Evolutionary conservation across 2,329 filamentous ascomycete genomes (phyloP), one percentile per base, ranked within the genome.

Genomic region (Calycina herbarum): DNA sequence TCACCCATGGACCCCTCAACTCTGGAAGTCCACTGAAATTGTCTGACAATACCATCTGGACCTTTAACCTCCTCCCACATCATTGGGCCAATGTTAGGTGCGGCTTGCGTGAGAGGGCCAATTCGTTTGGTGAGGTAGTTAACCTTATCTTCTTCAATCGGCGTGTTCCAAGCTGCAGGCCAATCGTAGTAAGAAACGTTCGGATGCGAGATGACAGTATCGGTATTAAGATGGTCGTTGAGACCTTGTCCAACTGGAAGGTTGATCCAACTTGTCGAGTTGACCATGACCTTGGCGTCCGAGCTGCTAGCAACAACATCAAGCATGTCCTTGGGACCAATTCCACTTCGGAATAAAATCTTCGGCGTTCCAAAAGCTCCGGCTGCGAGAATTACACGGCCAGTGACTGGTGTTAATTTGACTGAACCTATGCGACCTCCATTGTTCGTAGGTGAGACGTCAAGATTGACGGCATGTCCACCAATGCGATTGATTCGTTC

Each of bases 351-450:
- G 77, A 91, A 81, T 2, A 92, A 82, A 59, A 93, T 79, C 33
- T 72, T 73, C 10, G 70, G 61, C 75, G 87, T 87, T n/a, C 88
- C 88, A 68, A 92, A 90, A 0, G 89, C 80, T 59, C 90, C 90
- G 0, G 88, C 85, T 20, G 89, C 85, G 38, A 92, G 78, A 70
- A 92, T 84, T 57, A 92, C 88, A 61, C 88, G 85, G 10, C 90
- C 89, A 13, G 82, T 85, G 45, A 78, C 76, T 4, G 81, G 72
- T 27, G 87, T 86, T 64, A 91, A 77, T 6, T 86, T 86, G 68
- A 91, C 81, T 8, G 83, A 83, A 4, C 88, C 86, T 31, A 79
- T 80, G 69, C 84, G 83, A 8, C 88, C 88, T 27, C 82, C 84
- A 31, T 79, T 75, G 31, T 78, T 76, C 63, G 79, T 80, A 58